Evolutionary conservation across 441 rosid species (phyloP).

Genomic region (Eutrema salsugineum): DNA sequence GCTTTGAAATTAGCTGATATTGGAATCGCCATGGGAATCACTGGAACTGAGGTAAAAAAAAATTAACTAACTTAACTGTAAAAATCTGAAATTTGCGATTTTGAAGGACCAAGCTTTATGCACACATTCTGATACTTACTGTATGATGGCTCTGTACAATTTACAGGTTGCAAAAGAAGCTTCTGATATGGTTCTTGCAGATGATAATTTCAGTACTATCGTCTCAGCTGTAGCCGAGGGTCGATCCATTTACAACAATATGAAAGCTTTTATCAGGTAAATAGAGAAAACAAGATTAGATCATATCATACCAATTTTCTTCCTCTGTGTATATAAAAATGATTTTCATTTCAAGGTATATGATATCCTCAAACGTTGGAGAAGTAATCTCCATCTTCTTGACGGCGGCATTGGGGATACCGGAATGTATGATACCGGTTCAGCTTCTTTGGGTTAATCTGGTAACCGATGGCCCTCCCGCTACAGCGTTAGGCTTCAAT

Average conservation of each 20-base stretch:
- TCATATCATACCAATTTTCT: not conserved
- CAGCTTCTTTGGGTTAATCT: constrained; percentile 95
- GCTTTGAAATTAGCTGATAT: constrained; percentile 92
- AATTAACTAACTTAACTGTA: constrained; percentile 4
- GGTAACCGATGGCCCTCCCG: constrained; percentile 91
- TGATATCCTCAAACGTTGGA: constrained; percentile 95
- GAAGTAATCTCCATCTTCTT: constrained; percentile 88
- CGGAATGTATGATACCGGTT: constrained; percentile 89
- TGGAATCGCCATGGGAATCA: constrained; percentile 94
- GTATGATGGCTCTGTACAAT: not conserved
- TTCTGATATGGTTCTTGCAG: constrained; percentile 93
- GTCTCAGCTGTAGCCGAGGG: constrained; percentile 88
- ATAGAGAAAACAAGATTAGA: not conserved
- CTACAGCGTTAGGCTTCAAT: constrained; percentile 88
- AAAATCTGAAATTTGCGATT: not conserved
- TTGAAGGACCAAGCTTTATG: not conserved
- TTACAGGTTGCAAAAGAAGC: constrained; percentile 96
- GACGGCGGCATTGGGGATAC: constrained; percentile 81
- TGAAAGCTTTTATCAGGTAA: constrained; percentile 91
- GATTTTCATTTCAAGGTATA: constrained; percentile 50
- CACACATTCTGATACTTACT: not conserved
- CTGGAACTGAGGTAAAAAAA: constrained; percentile 77
- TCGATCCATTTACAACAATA: constrained; percentile 78
- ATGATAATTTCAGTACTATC: constrained; percentile 82
- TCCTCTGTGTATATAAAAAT: not conserved